A percentile compares a stretch with the other conserved stretches of the same genome.
Conservation (phyloP, 2,329 filamentous ascomycete species). For the Anthostomella pinea region DNA sequence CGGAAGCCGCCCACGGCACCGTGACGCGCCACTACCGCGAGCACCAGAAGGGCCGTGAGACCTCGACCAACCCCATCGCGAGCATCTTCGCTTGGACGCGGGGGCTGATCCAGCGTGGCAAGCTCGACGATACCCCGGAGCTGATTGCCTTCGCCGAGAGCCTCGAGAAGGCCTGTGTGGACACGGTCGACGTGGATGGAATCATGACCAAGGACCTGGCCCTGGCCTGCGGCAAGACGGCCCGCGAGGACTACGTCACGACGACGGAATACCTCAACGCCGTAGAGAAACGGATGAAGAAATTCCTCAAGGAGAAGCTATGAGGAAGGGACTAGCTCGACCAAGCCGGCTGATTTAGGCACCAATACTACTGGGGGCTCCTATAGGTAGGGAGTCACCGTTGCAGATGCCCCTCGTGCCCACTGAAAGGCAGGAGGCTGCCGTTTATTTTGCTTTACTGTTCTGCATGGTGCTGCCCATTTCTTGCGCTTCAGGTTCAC, state of each 20-base stretch:
- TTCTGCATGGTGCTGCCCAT: too few relatives aligned
- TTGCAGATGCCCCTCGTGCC: too few relatives aligned
- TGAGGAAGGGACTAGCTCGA: conserved; percentile 34
- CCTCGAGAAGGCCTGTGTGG: conserved; percentile 88
- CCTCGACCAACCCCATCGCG: conserved; percentile 97
- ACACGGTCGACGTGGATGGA: conserved; percentile 88
- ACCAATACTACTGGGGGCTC: too few relatives aligned
- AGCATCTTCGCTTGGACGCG: conserved; percentile 99
- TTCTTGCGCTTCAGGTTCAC: too few relatives aligned
- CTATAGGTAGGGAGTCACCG: too few relatives aligned
- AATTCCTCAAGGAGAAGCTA: conserved; percentile 73
- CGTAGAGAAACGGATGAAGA: conserved; percentile 86
- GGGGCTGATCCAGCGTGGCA: conserved; percentile 87
- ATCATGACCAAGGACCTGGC: conserved; percentile 99
- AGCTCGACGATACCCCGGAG: conserved; percentile 89
- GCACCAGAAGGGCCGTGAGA: conserved; percentile 96
- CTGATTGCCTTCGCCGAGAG: conserved; percentile 86
- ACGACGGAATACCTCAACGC: conserved; percentile 89
- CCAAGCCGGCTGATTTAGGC: too few relatives aligned
- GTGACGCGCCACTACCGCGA: conserved; percentile 98
- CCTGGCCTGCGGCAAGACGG: conserved; percentile 87
- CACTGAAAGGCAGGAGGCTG: too few relatives aligned
- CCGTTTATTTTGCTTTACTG: too few relatives aligned
- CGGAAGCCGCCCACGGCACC: conserved; percentile 95
- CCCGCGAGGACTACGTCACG: conserved; percentile 81